Percentiles rank a stretch among this genome's conserved stretches.
Conservation (phyloP, 805 yeast genomes). For the Nakazawaea pomicola region DNA sequence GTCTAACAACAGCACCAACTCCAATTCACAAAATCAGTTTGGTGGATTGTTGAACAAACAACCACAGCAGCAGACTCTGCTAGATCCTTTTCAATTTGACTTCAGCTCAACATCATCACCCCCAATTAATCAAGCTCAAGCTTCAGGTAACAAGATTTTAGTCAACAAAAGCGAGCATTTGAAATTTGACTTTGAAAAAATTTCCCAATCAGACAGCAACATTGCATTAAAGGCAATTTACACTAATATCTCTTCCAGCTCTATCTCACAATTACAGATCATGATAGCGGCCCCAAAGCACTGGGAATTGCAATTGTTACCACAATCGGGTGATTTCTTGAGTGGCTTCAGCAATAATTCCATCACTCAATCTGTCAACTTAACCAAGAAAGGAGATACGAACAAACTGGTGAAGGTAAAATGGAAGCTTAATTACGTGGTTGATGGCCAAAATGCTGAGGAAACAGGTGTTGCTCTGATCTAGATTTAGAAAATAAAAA, state of each 20-base stretch:
- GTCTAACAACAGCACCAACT: conserved; percentile 5
- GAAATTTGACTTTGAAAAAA: conserved; percentile 42
- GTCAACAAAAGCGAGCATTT: conserved; percentile 42
- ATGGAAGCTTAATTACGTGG: conserved; percentile 62
- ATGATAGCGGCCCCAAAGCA: conserved; percentile 69
- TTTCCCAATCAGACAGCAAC: conserved; percentile 30
- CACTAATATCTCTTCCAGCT: conserved; percentile 42
- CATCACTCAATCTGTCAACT: conserved; percentile 45
- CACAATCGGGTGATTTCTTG: conserved; percentile 56
- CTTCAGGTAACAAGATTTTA: neutral
- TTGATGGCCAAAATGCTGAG: conserved; percentile 42
- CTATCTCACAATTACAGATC: conserved; percentile 49
- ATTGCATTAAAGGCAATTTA: conserved; percentile 43
- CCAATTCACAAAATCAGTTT: neutral
- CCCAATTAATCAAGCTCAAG: neutral
- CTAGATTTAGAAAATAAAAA: too few species aligned
- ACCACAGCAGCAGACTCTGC: conserved; percentile 20
- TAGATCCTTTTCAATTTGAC: conserved; percentile 32
- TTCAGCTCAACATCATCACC: conserved; percentile 14
- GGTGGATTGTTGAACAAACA: conserved; percentile 9
- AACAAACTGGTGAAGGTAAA: conserved; percentile 54
- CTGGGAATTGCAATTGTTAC: conserved; percentile 50
- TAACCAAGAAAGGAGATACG: conserved; percentile 28
- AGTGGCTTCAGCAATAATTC: conserved; percentile 43
- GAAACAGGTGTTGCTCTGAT: conserved; percentile 49